Percentiles rank a stretch among this genome's conserved stretches.
These are phyloP conservation scores for Penicillium riverlandense DNA, from an alignment of 495 filamentous ascomycete species.

Conservation along the genomic window DNA sequence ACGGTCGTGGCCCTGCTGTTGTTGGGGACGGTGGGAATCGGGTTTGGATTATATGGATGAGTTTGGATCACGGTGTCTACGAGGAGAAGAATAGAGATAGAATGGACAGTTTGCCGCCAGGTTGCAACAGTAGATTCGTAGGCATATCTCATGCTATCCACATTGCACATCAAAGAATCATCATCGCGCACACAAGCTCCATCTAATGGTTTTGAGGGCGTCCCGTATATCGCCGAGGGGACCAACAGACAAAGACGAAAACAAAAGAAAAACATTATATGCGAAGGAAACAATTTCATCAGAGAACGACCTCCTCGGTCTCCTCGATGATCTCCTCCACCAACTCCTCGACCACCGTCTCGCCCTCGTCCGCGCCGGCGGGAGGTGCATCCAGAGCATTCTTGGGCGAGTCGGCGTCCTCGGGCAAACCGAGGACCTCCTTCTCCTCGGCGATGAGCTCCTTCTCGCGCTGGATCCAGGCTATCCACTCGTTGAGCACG, in stretches of 20 bases:
- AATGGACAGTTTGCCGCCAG: conserved; percentile 3
- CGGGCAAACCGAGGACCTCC: conserved; percentile 55
- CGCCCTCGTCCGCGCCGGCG: conserved; percentile 51
- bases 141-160: conserved; percentile 30
- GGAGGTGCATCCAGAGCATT: conserved; percentile 41
- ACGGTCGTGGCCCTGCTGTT: conserved; percentile 4
- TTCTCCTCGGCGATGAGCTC: conserved; percentile 68
- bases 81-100: not conserved
- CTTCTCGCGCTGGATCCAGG: conserved; percentile 71
- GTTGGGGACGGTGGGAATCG: conserved; percentile 7
- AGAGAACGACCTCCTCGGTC: conserved; percentile 69
- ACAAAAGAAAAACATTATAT: conserved; percentile 35
- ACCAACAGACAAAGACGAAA: conserved; percentile 18
- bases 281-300: conserved; percentile 27
- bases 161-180: conserved; percentile 24
- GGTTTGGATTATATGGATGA: conserved; percentile 11
- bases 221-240: conserved; percentile 16
- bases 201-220: conserved; percentile 24
- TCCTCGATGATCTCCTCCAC: conserved; percentile 94
- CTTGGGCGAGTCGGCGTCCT: conserved; percentile 51
- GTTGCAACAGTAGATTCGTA: conserved; percentile 17
- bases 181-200: conserved; percentile 17
- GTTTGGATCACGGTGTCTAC: not conserved
- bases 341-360: conserved; percentile 74
- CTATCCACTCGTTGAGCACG: conserved; percentile 81